Conservation (phyloP, 306 rosid genomes). For the Lathyrus oleraceus region DNA sequence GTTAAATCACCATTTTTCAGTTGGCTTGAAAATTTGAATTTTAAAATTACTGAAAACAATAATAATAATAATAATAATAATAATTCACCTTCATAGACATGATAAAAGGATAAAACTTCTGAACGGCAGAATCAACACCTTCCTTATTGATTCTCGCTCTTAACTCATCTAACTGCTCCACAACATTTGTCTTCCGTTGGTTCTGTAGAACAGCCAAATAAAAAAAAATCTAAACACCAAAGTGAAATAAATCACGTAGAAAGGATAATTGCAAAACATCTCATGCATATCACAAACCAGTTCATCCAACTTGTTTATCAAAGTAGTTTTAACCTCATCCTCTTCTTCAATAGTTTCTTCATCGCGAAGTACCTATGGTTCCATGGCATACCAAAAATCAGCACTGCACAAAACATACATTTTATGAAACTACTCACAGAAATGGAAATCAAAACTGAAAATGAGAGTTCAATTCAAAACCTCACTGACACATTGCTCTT, state of each 20-base stretch:
- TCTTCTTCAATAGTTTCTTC: conserved; percentile 22
- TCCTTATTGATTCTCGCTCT: conserved; percentile 48
- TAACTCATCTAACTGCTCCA: conserved; percentile 51
- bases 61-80: not conserved
- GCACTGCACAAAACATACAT: conserved; percentile 17
- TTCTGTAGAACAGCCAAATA: conserved; percentile 37
- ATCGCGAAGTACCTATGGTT: conserved; percentile 34
- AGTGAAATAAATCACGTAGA: conserved; percentile 21
- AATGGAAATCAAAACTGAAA: not conserved
- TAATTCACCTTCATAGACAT: conserved; percentile 60
- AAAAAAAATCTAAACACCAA: not conserved
- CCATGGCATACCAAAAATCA: conserved; percentile 20
- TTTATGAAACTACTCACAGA: not conserved
- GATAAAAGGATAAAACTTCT: conserved; percentile 50
- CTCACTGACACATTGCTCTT: conserved; percentile 30
- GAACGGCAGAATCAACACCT: conserved; percentile 52
- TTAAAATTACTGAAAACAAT: conserved; percentile 1
- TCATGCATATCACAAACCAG: conserved; percentile 49
- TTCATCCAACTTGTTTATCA: conserved; percentile 42
- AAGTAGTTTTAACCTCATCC: conserved; percentile 24
- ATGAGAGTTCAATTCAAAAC: conserved; percentile 22
- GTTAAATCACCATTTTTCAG: not conserved
- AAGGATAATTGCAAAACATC: not conserved
- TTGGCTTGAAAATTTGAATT: not conserved
- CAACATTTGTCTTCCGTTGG: conserved; percentile 42